Evolutionary conservation across 179 eudicot species (phyloP), one percentile per base, ranked within the genome.

Genomic region (Pouteria campechiana): DNA sequence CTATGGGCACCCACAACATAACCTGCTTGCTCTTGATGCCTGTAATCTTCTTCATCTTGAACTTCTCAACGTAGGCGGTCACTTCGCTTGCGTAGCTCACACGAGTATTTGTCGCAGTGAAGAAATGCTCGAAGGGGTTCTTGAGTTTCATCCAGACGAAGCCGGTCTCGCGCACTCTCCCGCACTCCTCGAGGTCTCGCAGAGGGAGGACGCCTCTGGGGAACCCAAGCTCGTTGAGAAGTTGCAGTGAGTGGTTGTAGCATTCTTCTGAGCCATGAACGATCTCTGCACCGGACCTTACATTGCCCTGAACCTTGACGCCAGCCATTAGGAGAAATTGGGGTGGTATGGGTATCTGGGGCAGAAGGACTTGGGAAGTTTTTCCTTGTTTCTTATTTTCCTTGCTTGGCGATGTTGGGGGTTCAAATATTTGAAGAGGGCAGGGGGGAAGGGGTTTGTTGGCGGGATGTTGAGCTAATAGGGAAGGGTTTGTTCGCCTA

Each of bases 141-240:
- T 70, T 70, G 28, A 76, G 94, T 41, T 69, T 90, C 95, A 90
- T 81, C 96, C 96, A 86, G 17, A 90, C 87, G 18, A 76, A 86
- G 3, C 98, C 96, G 0, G 96, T 90, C 3, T 70, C 78, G 3
- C 63, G 64, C 0, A 86, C 94, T 11, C 80, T 31, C 2, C 98
- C 98, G 7, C 87, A 78, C 57, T 90, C 96, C 12, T 50, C 79
- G 0, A 86, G 67, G 37, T 84, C 84, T 59, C 79, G 67, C 9
- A 86, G 59, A 1, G 97, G 95, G 27, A 86, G 64, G 0, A 86
- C 83, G 0, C 97, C 95, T 34, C 46, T 70, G 0, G 97, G 97
- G 42, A 89, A 85, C 1, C 90, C 95, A 8, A 89, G 61, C 43
- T 81, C 95, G 6, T 54, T 37, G 0, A 89, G 75, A 11, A 85